Base-by-base conservation (phyloP, 73 alveolate genomes). In the Symbiodinium pilosum region DNA sequence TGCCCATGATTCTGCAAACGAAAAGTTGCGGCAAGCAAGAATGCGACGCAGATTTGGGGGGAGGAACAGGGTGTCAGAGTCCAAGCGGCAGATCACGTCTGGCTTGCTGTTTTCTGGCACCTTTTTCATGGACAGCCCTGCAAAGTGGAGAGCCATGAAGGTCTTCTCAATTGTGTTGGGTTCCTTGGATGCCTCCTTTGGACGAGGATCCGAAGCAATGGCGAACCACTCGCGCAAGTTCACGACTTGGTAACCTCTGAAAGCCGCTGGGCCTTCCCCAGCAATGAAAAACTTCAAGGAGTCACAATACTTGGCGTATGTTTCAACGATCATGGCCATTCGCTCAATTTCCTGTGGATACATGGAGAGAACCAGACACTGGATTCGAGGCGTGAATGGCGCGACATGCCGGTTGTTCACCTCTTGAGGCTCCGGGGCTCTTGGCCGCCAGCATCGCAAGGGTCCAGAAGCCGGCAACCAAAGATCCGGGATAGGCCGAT, bases 361-460 rank as follows among this genome's bases (percentile, higher is more conserved):
- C 34, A 69, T 34, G 32, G 77, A 38, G 34, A 92, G 83, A 7
- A 92, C 77, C 91, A 92, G 52, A 71, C 98, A 75, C 68, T 69
- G 91, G 59, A 43, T 85, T 43, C 77, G 21, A 14, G 75, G 36
- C 11, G 38, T 7, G 44, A 44, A 3, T n/a, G n/a, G n/a, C 42
- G 41, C 42, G 26, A 43, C 39, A 47, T 11, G 21, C 32, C 75
- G 9, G 9, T n/a, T 40, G 75, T n/a, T 54, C 44, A 42, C 51
- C 83, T 92, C 98, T 47, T 92, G 98, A 1, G 88, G 98, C 91
- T 92, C 98, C 34, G 77, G n/a, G 12, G 30, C 92, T 36, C 98
- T 92, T 36, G 43, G 56, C 40, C 98, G 98, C 39, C 56, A 40
- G 83, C 98, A 92, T 16, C 42, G 83, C 43, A 92, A 54, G 6